These are phyloP conservation scores for Didymella keratinophila DNA, from an alignment of 2,329 filamentous ascomycete species.

Conservation along the genomic window DNA sequence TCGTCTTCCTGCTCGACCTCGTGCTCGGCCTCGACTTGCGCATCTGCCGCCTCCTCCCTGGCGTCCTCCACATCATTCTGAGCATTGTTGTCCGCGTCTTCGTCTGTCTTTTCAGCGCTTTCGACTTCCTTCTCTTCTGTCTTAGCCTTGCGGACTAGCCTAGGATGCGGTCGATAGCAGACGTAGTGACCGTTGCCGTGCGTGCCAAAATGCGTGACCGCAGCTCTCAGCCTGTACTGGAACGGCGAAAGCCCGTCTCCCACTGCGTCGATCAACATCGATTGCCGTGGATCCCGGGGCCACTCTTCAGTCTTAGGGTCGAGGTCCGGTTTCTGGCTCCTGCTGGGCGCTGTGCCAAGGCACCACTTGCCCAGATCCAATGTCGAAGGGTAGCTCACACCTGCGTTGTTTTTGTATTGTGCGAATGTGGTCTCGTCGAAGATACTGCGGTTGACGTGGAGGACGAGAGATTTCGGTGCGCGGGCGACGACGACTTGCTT, in stretches of 20 bases:
- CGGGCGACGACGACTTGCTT: constrained; percentile 87
- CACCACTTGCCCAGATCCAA: constrained; percentile 88
- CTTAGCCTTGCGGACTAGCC: constrained; percentile 4
- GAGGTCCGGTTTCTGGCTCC: constrained; percentile 38
- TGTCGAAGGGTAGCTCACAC: constrained; percentile 75
- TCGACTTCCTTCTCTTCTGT: constrained; percentile 1
- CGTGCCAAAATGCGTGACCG: constrained; percentile 86
- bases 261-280: constrained; percentile 69
- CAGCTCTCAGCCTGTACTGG: constrained; percentile 80
- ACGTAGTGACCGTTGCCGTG: constrained; percentile 98
- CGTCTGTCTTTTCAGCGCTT: constrained; percentile 7
- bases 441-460: constrained; percentile 91
- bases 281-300: constrained; percentile 71
- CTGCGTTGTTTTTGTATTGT: constrained; percentile 83
- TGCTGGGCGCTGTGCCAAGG: constrained; percentile 64
- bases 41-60: not conserved
- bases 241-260: constrained; percentile 47
- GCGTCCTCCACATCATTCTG: not conserved
- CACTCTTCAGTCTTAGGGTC: constrained; percentile 66
- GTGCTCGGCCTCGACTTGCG: not conserved
- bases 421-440: constrained; percentile 84
- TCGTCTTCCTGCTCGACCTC: constrained; percentile 22
- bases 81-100: not conserved
- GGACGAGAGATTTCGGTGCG: constrained; percentile 78
- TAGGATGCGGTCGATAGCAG: constrained; percentile 79